Evolutionary conservation across 129 eudicot genomes (phyloP), one percentile per base, ranked within the genome.

Genomic region (Pittosporum tobira): DNA sequence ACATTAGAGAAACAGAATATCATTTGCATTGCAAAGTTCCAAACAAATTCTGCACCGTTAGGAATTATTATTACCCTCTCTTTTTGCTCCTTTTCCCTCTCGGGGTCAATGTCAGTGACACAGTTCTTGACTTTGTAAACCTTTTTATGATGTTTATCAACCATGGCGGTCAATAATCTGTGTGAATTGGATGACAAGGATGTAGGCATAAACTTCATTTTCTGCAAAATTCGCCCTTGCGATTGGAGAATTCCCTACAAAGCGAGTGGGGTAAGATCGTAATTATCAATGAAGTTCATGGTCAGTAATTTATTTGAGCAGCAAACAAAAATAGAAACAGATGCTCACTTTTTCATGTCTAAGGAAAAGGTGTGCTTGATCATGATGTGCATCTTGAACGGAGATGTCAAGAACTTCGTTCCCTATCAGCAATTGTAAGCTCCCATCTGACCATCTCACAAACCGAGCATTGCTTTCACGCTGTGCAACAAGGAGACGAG

Each of bases 371-470:
- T 87, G 89, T 57, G 96, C 81, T 70, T 93, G 96, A 67, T 87
- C 96, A 74, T 93, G 96, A 66, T 84, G 96, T 0, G 99, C 94
- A 68, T 93, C 99, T 74, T 93, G 99, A 63, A 70, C 84, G 31
- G 99, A 83, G 59, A 93, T 93, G 76, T 93, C 94, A 62, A 93
- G 96, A 80, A 87, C 96, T 84, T 93, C 99, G 52, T 79, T 93
- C 52, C 99, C 99, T 48, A 93, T 87, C 19, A 73, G 64, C 43
- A 93, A 71, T 69, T 93, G 99, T 64, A 84, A 69, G 74, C 99
- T 93, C 60, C 96, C 96, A 73, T 93, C 99, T 14, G 99, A 93
- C 99, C 99, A 93, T 63, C 86, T 81, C 70, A 93, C 94, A 69
- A 84, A 93, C 28, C 99, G 94, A 38, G 99, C 91, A 79, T 93